Evolutionary conservation across 176 grass and related monocot genomes (phyloP).

Genomic region (Elaeis guineensis): DNA sequence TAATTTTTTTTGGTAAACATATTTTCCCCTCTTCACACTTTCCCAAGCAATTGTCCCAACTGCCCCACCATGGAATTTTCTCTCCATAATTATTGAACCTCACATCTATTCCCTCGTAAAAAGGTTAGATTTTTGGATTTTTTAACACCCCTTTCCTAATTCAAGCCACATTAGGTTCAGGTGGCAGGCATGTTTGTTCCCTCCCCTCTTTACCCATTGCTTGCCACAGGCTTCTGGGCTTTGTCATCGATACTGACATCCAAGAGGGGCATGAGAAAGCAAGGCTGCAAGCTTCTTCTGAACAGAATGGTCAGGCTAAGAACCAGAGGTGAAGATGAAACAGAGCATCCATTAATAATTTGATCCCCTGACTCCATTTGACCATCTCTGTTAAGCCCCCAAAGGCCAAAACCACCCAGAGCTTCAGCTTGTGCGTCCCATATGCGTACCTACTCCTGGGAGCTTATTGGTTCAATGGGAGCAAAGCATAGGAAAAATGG

Average conservation of each 20-base stretch:
- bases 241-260: constrained; percentile 25
- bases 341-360: constrained; percentile 25
- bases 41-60: constrained; percentile 38
- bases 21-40: constrained; percentile 25
- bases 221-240: constrained; percentile 4
- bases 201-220: constrained; percentile 17
- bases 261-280: constrained; percentile 8
- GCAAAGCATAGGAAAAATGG: constrained; percentile 11
- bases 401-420: neutral
- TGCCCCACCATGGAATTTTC: constrained; percentile 29
- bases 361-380: constrained; percentile 13
- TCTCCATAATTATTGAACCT: constrained; percentile 18
- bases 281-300: constrained; percentile 58
- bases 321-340: neutral
- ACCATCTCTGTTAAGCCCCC: neutral
- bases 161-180: constrained; percentile 28
- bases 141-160: constrained; percentile 37
- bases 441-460: constrained; percentile 15
- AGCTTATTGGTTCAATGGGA: constrained; percentile 24
- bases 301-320: constrained; percentile 24
- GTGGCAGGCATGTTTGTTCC: constrained; percentile 78
- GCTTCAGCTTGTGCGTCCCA: neutral
- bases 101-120: constrained; percentile 6
- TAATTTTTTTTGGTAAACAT: constrained; percentile 11
- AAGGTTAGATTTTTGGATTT: constrained; percentile 17